phyloP scores from a whole-genome alignment of 306 rosid genomes.

The Acmispon strigosus region DNA sequence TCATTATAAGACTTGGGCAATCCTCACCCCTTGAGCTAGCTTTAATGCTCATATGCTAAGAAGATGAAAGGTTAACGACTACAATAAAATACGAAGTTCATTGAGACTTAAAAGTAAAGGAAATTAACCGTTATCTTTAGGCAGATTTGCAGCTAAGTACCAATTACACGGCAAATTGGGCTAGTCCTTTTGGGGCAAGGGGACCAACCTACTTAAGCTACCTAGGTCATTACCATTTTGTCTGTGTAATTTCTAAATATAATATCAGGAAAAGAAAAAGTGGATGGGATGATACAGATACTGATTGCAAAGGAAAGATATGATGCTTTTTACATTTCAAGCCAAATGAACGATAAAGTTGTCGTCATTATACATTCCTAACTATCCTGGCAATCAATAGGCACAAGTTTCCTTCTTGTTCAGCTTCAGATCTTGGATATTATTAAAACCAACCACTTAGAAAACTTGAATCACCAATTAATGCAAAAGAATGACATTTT shows the following conservation, averaged over 20 bases:
- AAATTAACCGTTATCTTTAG: constrained; percentile 1
- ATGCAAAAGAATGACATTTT: not conserved
- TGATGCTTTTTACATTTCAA: not conserved
- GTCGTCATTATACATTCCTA: not conserved
- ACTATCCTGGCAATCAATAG: not conserved
- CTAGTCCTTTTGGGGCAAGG: not conserved
- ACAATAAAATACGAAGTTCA: not conserved
- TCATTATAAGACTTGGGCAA: no score
- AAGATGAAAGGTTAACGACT: not conserved
- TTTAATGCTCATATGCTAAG: not conserved
- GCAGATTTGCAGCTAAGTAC: not conserved
- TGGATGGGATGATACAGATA: not conserved
- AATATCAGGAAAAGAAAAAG: not conserved
- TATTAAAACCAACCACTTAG: not conserved
- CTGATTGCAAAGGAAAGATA: not conserved
- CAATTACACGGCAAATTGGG: not conserved
- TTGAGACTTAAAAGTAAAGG: not conserved
- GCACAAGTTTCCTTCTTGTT: constrained; percentile 1
- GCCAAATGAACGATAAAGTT: not conserved
- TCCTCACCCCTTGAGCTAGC: no score
- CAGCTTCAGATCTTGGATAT: not conserved
- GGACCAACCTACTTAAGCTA: not conserved
- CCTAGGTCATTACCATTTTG: not conserved
- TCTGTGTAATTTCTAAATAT: not conserved
- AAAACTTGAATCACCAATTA: not conserved